Evolutionary conservation across 2,329 filamentous ascomycete species (phyloP), one percentile per base, ranked within the genome.

Genomic region (Pleoardoris graminearum): DNA sequence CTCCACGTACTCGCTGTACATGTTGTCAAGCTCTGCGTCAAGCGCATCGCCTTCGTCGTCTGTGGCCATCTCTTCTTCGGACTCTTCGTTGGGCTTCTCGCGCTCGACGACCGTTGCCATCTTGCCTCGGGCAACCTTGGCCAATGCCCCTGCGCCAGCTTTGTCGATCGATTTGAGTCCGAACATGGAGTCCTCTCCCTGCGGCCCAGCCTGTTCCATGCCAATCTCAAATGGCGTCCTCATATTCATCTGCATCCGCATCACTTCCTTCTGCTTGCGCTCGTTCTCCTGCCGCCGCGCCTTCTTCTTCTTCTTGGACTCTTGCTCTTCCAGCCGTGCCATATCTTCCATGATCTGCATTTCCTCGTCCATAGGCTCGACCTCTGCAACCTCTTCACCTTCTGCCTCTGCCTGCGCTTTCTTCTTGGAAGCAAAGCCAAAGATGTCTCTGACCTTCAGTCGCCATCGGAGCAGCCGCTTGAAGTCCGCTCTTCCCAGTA

Each of bases 221-320:
- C 94, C 94, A 58, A 99, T 96, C 59, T 99, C 94, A 80, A 91
- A 94, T 7, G 94, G 94, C 0, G 91, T 89, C 2, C 87, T 88
- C 94, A 99, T 99, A 76, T 97, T 88, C 79, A 99, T 85, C 74
- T 99, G 94, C 88, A 99, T 88, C 29, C 94, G 86, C n/a, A 96
- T 82, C 54, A 97, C 91, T 60, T 97, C 94, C 63, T 90, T 94
- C 63, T 94, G 90, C 75, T 96, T 97, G 73, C 86, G 86, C 74
- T 99, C 94, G 60, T 99, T 99, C 54, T 96, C 91, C 64, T 83
- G 89, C 59, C 92, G 83, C 61, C 88, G 85, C 66, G 96, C 89
- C 63, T 91, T 88, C 77, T 91, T 95, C 74, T 86, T 93, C 63
- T 86, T 86, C 19, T 87, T 74, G 37, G 77, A 84, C 58, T 94